These are phyloP conservation scores for Neofusicoccum sp. DNA, from an alignment of 2,329 filamentous ascomycete genomes.

Conservation along the genomic window DNA sequence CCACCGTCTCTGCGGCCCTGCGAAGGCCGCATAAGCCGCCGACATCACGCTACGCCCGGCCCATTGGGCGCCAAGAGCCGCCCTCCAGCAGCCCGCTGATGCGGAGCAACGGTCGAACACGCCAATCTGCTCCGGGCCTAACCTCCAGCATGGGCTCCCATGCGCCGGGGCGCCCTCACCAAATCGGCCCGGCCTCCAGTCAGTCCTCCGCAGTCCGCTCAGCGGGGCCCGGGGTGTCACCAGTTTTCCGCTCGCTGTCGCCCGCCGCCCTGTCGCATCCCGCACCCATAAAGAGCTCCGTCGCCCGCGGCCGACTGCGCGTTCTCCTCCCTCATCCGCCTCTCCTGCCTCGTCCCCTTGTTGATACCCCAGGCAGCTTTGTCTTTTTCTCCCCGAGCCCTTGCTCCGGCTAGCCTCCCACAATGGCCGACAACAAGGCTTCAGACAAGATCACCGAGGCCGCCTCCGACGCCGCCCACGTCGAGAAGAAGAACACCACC, in stretches of 20 bases:
- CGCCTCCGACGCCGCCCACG: conserved; percentile 2
- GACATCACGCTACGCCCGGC: conserved; percentile 10
- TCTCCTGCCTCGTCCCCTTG: not conserved
- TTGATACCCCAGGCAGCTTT: not conserved
- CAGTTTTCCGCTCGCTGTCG: not conserved
- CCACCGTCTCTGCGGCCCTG: not conserved
- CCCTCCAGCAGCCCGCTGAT: not conserved
- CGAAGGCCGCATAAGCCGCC: conserved; percentile 1
- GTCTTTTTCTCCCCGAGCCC: not conserved
- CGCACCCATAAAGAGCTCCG: not conserved
- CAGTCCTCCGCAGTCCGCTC: conserved; percentile 9
- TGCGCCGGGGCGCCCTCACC: not conserved
- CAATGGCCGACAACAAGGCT: conserved; percentile 11
- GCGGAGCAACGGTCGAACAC: conserved; percentile 4
- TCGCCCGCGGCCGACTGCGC: not conserved
- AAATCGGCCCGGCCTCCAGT: conserved; percentile 6
- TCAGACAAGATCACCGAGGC: conserved; percentile 2
- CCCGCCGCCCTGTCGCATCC: not conserved
- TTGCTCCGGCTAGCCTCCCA: conserved; percentile 2
- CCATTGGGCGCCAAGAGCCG: conserved; percentile 4
- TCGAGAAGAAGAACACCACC: conserved; percentile 8
- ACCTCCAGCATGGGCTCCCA: not conserved
- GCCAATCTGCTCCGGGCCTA: conserved; percentile 14
- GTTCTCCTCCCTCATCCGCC: conserved; percentile 5
- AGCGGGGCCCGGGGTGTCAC: conserved; percentile 13